A percentile compares a stretch with the other conserved stretches of the same genome.
These are phyloP conservation scores for Pythium biforme DNA, from an alignment of 352 stramenopile species.

Conservation along the genomic window DNA sequence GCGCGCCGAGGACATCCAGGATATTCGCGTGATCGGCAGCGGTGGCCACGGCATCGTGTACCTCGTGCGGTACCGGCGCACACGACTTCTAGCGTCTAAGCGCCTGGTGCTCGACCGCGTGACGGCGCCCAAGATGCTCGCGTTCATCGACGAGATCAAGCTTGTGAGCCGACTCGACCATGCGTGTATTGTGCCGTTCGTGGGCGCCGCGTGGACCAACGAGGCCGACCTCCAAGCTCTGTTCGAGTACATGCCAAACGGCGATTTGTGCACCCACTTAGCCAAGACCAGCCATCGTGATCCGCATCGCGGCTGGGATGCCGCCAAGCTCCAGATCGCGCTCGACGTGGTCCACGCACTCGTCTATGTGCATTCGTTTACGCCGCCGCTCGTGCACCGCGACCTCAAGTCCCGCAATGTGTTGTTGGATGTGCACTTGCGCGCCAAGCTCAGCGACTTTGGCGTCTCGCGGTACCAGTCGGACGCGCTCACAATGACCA, in stretches of 20 bases:
- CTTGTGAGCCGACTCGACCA: background rate
- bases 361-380: conserved; percentile 47
- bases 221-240: conserved; percentile 23
- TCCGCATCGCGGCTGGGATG: conserved; percentile 15
- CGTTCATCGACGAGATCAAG: conserved; percentile 2
- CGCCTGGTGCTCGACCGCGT: background rate
- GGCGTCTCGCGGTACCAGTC: conserved; percentile 40
- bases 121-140: background rate
- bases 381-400: conserved; percentile 39
- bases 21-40: conserved; percentile 13
- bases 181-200: conserved; percentile 33
- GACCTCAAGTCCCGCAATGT: conserved; percentile 48
- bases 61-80: conserved; percentile 4
- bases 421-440: conserved; percentile 30
- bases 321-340: conserved; percentile 54
- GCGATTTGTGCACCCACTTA: conserved; percentile 23
- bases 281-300: conserved; percentile 18
- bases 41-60: conserved; percentile 10
- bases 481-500: conserved; percentile 16
- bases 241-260: conserved; percentile 21
- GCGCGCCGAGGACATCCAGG: conserved; percentile 5
- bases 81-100: conserved; percentile 1
- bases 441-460: conserved; percentile 67
- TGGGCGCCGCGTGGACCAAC: conserved; percentile 34
- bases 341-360: conserved; percentile 73